A percentile compares a stretch with the other conserved stretches of the same genome.
These are phyloP conservation scores for Trichosporon sp. DNA, from an alignment of 1,284 basidiomycete genomes.

Conservation along the genomic window DNA sequence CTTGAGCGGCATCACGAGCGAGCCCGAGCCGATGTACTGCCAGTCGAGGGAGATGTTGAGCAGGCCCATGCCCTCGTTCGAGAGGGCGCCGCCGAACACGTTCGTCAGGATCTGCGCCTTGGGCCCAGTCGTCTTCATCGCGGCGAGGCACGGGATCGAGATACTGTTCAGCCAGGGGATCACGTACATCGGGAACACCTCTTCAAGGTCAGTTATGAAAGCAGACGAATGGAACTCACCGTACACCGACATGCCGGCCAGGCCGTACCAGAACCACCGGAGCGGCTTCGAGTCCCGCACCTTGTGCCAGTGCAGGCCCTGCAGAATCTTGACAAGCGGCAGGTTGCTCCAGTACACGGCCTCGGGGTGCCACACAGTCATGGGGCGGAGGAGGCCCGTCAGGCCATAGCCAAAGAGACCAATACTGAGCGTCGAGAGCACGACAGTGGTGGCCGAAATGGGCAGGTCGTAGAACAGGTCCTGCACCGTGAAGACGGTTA, in stretches of 20 bases:
- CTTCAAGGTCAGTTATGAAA: not conserved
- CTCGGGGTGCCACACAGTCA: conserved; percentile 26
- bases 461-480: conserved; percentile 63
- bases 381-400: conserved; percentile 48
- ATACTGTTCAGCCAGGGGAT: conserved; percentile 46
- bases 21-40: conserved; percentile 44
- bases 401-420: conserved; percentile 69
- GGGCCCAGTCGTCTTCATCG: conserved; percentile 60
- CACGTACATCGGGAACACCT: conserved; percentile 60
- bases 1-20: conserved; percentile 40
- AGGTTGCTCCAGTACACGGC: conserved; percentile 55
- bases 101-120: conserved; percentile 38
- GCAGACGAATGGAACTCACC: not conserved
- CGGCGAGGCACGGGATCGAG: conserved; percentile 58
- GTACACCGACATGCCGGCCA: conserved; percentile 35
- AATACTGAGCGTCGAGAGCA: conserved; percentile 68
- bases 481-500: conserved; percentile 67
- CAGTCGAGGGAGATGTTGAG: conserved; percentile 45
- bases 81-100: conserved; percentile 45
- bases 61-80: conserved; percentile 46
- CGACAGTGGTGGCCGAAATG: conserved; percentile 63
- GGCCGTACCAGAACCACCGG: conserved; percentile 65
- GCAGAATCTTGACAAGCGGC: conserved; percentile 42
- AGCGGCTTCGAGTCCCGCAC: conserved; percentile 62
- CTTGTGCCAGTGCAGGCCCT: conserved; percentile 48